A percentile compares a stretch with the other conserved stretches of the same genome.
These are phyloP conservation scores for Xylaria sp. DNA, from an alignment of 2,329 filamentous ascomycete genomes.

Conservation along the genomic window DNA sequence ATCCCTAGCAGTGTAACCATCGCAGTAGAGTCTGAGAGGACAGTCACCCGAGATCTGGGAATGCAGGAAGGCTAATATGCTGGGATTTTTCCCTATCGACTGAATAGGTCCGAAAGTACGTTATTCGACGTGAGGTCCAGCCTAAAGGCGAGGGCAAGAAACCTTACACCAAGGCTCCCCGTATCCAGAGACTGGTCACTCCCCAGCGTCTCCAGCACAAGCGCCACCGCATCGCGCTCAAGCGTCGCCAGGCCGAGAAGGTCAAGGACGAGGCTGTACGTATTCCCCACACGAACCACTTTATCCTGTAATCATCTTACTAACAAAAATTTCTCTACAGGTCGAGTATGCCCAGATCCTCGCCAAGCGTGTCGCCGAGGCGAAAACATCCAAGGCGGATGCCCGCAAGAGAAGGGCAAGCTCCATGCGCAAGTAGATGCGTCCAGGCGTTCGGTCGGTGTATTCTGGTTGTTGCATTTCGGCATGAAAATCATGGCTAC, in stretches of 20 bases:
- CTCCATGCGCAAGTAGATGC: slow-evolving; percentile 86
- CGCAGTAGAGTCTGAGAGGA: slow-evolving; percentile 46
- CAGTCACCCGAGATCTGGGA: slow-evolving; percentile 26
- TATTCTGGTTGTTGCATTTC: slow-evolving; percentile 47
- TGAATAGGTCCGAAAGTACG: slow-evolving; percentile 94
- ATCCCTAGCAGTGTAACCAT: slow-evolving; percentile 55
- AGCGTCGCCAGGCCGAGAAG: slow-evolving; percentile 96
- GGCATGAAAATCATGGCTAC: slow-evolving; percentile 42
- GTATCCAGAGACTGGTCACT: slow-evolving; percentile 99
- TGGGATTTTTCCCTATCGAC: slow-evolving; percentile 36
- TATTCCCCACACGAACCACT: slow-evolving; percentile 36
- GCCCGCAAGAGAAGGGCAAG: slow-evolving; percentile 95
- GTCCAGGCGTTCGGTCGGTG: slow-evolving; percentile 45
- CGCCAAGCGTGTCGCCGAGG: slow-evolving; percentile 95
- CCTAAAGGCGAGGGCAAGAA: slow-evolving; percentile 97
- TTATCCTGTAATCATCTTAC: slow-evolving; percentile 29
- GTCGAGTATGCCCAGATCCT: slow-evolving; percentile 97
- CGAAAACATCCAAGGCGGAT: slow-evolving; percentile 93
- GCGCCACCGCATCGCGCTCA: slow-evolving; percentile 96
- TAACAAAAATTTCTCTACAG: slow-evolving; percentile 57
- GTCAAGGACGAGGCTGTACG: slow-evolving; percentile 98
- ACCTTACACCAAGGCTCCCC: slow-evolving; percentile 99
- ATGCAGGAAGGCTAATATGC: slow-evolving; percentile 46
- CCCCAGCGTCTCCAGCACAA: slow-evolving; percentile 99
- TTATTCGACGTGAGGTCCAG: slow-evolving; percentile 97